Conservation (phyloP, 768 basidiomycete genomes). For the Tylopilus subfusipes region DNA sequence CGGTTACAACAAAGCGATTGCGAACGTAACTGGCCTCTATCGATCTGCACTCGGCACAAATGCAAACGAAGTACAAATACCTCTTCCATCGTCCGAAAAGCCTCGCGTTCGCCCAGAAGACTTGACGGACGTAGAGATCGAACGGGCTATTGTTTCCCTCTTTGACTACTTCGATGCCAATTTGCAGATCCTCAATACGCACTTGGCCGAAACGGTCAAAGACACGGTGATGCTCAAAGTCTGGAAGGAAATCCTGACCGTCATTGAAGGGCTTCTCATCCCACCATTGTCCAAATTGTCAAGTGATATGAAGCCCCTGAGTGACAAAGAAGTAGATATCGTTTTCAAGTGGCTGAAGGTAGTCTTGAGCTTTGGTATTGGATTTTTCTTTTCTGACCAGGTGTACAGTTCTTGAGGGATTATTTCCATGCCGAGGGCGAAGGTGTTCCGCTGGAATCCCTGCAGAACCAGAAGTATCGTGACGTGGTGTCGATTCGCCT, state of each 20-base stretch:
- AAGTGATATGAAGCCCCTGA: conserved; percentile 88
- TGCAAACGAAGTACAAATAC: conserved; percentile 70
- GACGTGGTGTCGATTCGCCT: conserved; percentile 86
- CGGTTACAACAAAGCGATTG: conserved; percentile 89
- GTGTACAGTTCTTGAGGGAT: conserved; percentile 77
- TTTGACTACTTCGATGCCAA: conserved; percentile 98
- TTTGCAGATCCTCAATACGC: conserved; percentile 84
- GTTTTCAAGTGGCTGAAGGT: conserved; percentile 99
- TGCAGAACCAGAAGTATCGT: conserved; percentile 94
- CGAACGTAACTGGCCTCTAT: conserved; percentile 77
- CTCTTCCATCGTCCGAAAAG: conserved; percentile 71
- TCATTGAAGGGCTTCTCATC: conserved; percentile 85
- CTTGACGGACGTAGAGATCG: conserved; percentile 90
- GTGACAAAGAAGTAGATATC: conserved; percentile 95
- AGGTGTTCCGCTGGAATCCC: conserved; percentile 76
- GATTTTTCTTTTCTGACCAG: background rate
- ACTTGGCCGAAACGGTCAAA: conserved; percentile 79
- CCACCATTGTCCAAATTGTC: conserved; percentile 83
- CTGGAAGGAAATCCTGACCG: conserved; percentile 92
- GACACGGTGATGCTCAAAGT: conserved; percentile 89
- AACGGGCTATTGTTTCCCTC: conserved; percentile 83
- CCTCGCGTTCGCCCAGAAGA: conserved; percentile 75
- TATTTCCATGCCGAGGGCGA: conserved; percentile 96
- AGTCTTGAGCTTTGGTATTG: background rate
- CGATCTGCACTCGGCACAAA: conserved; percentile 69